These are phyloP conservation scores for Vitis labrusca DNA, from an alignment of 164 flowering plant species.

Conservation along the genomic window DNA sequence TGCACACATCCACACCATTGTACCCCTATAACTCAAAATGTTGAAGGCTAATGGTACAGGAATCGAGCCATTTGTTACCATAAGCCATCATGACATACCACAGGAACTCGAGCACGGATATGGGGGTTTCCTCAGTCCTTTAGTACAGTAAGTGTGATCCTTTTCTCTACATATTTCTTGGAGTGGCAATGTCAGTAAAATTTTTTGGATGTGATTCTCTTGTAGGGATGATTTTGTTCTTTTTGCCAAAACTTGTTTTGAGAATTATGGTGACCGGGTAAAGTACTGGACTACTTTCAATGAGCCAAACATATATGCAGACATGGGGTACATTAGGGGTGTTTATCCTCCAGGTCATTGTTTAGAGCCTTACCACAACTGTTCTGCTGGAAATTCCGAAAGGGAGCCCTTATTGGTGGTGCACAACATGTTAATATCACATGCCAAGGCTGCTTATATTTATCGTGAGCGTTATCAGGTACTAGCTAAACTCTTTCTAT, in stretches of 20 bases:
- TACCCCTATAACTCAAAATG: too few relatives aligned
- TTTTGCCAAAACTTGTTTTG: conserved; percentile 16
- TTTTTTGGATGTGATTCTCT: too few relatives aligned
- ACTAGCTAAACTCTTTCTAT: not conserved
- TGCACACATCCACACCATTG: too few relatives aligned
- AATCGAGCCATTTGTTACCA: conserved; percentile 18
- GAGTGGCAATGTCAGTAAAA: too few relatives aligned
- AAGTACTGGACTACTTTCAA: conserved; percentile 23
- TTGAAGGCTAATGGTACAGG: conserved; percentile 3
- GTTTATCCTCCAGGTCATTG: conserved; percentile 20
- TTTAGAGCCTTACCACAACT: conserved; percentile 15
- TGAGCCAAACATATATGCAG: conserved; percentile 15
- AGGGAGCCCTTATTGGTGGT: conserved; percentile 13
- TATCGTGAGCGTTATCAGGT: conserved; percentile 19
- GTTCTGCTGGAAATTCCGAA: conserved; percentile 19
- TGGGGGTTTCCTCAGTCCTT: conserved; percentile 18
- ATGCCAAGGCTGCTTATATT: conserved; percentile 19
- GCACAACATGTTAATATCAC: conserved; percentile 21
- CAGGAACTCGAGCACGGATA: conserved; percentile 15
- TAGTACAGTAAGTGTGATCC: conserved; percentile 9
- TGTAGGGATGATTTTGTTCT: conserved; percentile 17
- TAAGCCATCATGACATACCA: conserved; percentile 10
- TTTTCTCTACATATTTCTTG: too few relatives aligned
- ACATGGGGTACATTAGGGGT: conserved; percentile 11
- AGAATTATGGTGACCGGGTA: conserved; percentile 18